Percentiles rank a stretch among this genome's conserved stretches.
Conservation (phyloP, 495 filamentous ascomycete genomes). For the Articulospora tetracladia region DNA sequence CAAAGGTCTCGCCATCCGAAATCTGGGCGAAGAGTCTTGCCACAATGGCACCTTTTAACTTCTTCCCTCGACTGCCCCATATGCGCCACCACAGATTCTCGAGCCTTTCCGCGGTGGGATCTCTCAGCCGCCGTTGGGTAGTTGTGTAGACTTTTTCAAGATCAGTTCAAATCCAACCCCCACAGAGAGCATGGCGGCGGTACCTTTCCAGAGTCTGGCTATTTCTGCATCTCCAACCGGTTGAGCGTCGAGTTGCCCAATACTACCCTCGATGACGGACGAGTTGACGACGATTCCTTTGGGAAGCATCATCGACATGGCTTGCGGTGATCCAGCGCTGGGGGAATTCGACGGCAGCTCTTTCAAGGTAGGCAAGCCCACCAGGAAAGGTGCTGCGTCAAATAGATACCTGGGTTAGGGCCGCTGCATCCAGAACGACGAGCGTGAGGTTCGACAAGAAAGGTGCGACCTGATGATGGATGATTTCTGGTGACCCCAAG, state of each 20-base stretch:
- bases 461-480: background rate
- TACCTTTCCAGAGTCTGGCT: slow-evolving; percentile 48
- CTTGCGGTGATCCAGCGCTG: slow-evolving; percentile 7
- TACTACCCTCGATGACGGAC: slow-evolving; percentile 36
- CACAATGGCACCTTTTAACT: slow-evolving; percentile 40
- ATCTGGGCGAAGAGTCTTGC: slow-evolving; percentile 45
- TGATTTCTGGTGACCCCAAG: background rate
- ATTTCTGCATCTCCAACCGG: slow-evolving; percentile 43
- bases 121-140: slow-evolving; percentile 42
- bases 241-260: slow-evolving; percentile 38
- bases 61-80: slow-evolving; percentile 44
- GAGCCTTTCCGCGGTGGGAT: slow-evolving; percentile 48
- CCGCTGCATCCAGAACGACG: slow-evolving; percentile 10
- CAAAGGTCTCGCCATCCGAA: slow-evolving; percentile 43
- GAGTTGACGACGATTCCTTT: slow-evolving; percentile 45
- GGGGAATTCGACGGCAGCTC: slow-evolving; percentile 18
- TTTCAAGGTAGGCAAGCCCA: slow-evolving; percentile 26
- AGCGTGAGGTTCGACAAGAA: background rate
- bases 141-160: slow-evolving; percentile 46
- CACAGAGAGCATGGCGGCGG: slow-evolving; percentile 3
- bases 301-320: slow-evolving; percentile 37
- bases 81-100: slow-evolving; percentile 57
- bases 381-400: slow-evolving; percentile 27
- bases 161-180: slow-evolving; percentile 14
- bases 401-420: background rate